Percentiles rank a stretch among this genome's conserved stretches.
phyloP scores from a whole-genome alignment of 805 yeast species.

The Yamadazyma tumulicola region DNA sequence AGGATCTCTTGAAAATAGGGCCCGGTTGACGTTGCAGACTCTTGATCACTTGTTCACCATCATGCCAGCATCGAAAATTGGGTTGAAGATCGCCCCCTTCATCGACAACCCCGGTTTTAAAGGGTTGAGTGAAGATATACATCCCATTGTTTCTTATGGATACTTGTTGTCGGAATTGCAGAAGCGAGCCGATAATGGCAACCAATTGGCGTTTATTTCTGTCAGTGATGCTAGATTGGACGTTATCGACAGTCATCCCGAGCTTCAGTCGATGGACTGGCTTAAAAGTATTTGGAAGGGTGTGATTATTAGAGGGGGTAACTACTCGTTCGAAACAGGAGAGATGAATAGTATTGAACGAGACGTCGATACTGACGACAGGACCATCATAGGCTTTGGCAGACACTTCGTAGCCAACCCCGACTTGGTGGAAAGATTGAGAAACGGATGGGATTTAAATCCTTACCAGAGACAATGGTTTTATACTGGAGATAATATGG shows the following conservation, averaged over 20 bases:
- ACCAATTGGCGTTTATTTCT: constrained; percentile 34
- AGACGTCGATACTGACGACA: constrained; percentile 14
- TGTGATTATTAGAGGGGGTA: constrained; percentile 17
- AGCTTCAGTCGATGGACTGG: constrained; percentile 13
- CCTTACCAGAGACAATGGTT: constrained; percentile 38
- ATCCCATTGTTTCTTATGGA: constrained; percentile 25
- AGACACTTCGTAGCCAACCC: constrained; percentile 46
- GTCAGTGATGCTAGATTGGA: constrained; percentile 16
- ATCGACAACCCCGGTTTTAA: constrained; percentile 9
- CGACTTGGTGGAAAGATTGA: constrained; percentile 36
- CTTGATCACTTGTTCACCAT: constrained; percentile 32
- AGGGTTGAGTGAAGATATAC: constrained; percentile 11
- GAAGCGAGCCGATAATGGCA: constrained; percentile 21
- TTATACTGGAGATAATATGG: constrained; percentile 28
- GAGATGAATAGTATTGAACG: constrained; percentile 2
- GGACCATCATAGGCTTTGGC: constrained; percentile 44
- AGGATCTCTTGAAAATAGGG: constrained; percentile 36
- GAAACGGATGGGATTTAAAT: constrained; percentile 20
- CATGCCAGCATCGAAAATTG: constrained; percentile 32
- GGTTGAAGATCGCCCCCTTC: constrained; percentile 35
- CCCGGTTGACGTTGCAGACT: constrained; percentile 28
- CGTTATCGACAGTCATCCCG: constrained; percentile 17
- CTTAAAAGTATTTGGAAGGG: constrained; percentile 30
- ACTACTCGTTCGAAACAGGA: constrained; percentile 11
- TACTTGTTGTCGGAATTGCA: constrained; percentile 31